Base-by-base conservation (phyloP, 2,329 filamentous ascomycete genomes). In the Polytolypa hystricis region DNA sequence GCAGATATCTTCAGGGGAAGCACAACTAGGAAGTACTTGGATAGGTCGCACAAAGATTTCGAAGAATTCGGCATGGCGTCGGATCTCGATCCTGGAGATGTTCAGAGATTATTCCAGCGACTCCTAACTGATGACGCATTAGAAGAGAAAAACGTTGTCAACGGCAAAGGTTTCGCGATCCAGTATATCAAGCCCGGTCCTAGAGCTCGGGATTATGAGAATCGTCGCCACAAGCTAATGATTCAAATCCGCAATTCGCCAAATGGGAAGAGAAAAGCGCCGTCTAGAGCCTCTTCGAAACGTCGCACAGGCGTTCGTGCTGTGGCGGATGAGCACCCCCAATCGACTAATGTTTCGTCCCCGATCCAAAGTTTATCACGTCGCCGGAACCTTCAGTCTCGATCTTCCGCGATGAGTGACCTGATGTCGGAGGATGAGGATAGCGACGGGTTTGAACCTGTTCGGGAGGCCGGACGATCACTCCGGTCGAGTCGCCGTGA, bases 1-100 rank as follows among this genome's bases (percentile, higher is more conserved):
- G 76, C 84, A n/a, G 86, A 95, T 50, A 71, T 93, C 23, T 74
- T 95, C 46, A 71, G 80, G 44, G 91, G 87, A 5, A 77, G 71
- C 40, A 74, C 70, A 42, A 73, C 67, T 40, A 74, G 73, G 41
- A 73, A 73, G 39, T 65, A 74, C 28, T 70, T 73, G 27, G 64
- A 70, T 10, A 51, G 64, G 2, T 53, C 63, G 3, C 74, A 77
- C 25, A 66, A 73, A 25, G 50, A 59, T 5, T 44, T 74, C 7
- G 59, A 72, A 12, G 73, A 78, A 40, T 78, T 77, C 55, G 85
- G 84, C 10, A 69, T 71, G 28, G 86, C 82, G 10, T 75, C 72
- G 43, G 66, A 74, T 11, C 62, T 93, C 47, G 78, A 81, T 40
- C 77, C 81, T 49, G 75, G 79, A 23, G 84, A 93, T 51, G 71